Base-by-base conservation (phyloP, 225 moss, liverwort and hornwort species). In the Sphagnum tenellum region DNA sequence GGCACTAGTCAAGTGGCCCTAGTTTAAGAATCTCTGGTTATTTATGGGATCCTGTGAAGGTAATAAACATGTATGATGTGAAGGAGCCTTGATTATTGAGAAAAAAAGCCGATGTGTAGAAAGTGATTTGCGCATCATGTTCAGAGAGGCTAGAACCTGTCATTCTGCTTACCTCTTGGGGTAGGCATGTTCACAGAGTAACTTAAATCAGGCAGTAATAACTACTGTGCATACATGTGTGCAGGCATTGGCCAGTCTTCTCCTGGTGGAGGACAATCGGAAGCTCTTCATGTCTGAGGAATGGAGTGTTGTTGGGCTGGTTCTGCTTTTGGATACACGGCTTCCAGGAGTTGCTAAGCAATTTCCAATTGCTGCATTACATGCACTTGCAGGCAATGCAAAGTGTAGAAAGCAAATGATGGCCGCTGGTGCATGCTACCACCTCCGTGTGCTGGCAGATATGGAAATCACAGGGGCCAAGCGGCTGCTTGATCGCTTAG, bases 251-350 rank as follows among this genome's bases (percentile, higher is more conserved):
- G 74, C 75, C 4, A 72, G 72, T 56, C 59, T 82, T 52, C 60
- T 82, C 49, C 78, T 71, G 63, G 75, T 82, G 47, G 82, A 82
- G 64, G 75, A 70, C 64, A 82, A 78, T 54, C 77, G 78, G 55
- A 78, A 78, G 68, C 78, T 78, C 69, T 82, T 82, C 57, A 72
- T 75, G 72, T 70, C 70, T 50, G 82, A 78, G 63, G 75, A 78
- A 64, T 72, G 78, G 60, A 78, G 82, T 4, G 75, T 82, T 67
- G 50, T 78, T 0, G 75, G 78, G 5, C 61, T 82, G 6, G 82
- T 82, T 4, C 78, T 75, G 44, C 46, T 82, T n/a, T 73, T 82
- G 12, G 82, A 82, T 56, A 66, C 71, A 5, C 74, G 78, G 2
- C 75, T 72, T 73, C 72, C 70, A 12, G 75, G 72, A 48, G 72